These are phyloP conservation scores for Amyloporia xantha DNA, from an alignment of 768 basidiomycete species.

Conservation along the genomic window DNA sequence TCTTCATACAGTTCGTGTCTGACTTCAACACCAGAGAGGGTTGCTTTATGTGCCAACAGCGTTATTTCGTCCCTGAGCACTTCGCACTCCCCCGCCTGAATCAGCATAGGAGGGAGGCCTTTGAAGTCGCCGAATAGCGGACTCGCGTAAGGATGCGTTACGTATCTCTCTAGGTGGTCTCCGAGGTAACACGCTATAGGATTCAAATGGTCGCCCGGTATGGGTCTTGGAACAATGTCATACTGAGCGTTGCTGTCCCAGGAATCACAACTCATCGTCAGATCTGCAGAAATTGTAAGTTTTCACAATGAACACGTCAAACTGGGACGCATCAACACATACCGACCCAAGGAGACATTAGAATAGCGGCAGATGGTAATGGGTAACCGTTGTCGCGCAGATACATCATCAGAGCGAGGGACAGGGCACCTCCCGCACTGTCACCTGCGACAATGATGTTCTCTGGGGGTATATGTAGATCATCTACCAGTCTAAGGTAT, in stretches of 20 bases:
- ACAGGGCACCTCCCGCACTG: constrained; percentile 88
- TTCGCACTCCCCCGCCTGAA: constrained; percentile 92
- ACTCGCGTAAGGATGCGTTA: constrained; percentile 95
- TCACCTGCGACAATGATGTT: constrained; percentile 89
- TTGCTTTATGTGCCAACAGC: constrained; percentile 89
- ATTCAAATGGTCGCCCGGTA: constrained; percentile 77
- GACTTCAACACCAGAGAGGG: constrained; percentile 77
- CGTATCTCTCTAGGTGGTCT: constrained; percentile 65
- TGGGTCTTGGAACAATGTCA: constrained; percentile 74
- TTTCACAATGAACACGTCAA: background rate
- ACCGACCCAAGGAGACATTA: constrained; percentile 97
- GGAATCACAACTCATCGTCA: constrained; percentile 97
- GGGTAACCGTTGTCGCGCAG: constrained; percentile 87
- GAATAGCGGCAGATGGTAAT: constrained; percentile 76
- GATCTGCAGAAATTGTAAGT: constrained; percentile 39
- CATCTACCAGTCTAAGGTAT: constrained; percentile 82
- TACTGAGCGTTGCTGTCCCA: constrained; percentile 90
- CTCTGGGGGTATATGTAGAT: constrained; percentile 84
- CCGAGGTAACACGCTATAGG: constrained; percentile 94
- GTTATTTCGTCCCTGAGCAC: constrained; percentile 93
- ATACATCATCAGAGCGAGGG: constrained; percentile 85
- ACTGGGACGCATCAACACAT: constrained; percentile 23
- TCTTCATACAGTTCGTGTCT: constrained; percentile 89
- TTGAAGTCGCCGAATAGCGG: constrained; percentile 88
- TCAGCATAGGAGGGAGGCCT: constrained; percentile 82